Base-by-base conservation (phyloP, 1,284 basidiomycete species). In the Melanopsichium pennsylvanicum region DNA sequence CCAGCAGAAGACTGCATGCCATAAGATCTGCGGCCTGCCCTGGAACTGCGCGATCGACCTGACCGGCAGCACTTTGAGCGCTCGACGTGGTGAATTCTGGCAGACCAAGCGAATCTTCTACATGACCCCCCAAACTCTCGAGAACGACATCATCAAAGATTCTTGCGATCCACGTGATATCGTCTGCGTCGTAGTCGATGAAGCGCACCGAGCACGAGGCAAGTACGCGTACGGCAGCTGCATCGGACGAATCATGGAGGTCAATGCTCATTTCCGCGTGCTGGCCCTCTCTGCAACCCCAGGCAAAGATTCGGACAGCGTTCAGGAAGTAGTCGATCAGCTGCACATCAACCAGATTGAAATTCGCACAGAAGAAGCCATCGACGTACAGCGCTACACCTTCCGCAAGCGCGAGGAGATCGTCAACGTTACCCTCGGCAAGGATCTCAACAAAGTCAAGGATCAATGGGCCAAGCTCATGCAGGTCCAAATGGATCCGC, bases 271-370 rank as follows among this genome's bases (percentile, higher is more conserved):
- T 82, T 96, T 97, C 77, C 89, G 96, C 13, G 85, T 98, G 2
- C 85, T 98, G 7, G 96, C 94, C 1, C 85, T 99, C 16, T 97
- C 93, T 1, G 96, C 96, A 0, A 99, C 96, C 3, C 96, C 96
- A 2, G 95, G 95, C 22, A 85, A 88, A 71, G 90, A 87, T 38
- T 87, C 90, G 0, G 91, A 93, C 38, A 88, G 88, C 25, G 90
- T 98, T 0, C 96, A 99, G 81, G 84, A 84, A 16, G 89, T 98
- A n/a, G 88, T 98, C 13, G 92, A 98, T 76, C 88, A 89, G 11
- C 84, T 98, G n/a, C 96, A 98, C 79, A 96, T 99, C 69, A 93
- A 92, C 73, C 88, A 89, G 50, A 95, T 99, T 66, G 95, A 98
- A 79, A 92, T 97, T 60, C 86, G 96, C 47, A 89, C 95, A 75